A percentile compares a stretch with the other conserved stretches of the same genome.
Conservation (phyloP, 257 asterid species). For the Scutellaria barbata region DNA sequence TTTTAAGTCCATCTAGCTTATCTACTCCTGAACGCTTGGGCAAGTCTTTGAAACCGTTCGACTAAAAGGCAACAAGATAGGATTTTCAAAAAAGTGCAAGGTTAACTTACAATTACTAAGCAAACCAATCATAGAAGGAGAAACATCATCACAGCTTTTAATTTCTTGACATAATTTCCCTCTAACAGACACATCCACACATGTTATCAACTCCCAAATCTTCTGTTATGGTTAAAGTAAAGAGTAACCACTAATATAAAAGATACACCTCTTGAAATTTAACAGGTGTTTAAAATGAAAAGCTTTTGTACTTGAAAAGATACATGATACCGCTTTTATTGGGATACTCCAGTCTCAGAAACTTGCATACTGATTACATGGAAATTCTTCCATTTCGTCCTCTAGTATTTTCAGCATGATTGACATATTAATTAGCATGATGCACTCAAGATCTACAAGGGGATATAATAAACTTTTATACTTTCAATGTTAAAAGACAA, state of each 20-base stretch:
- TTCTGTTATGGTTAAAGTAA: too few relatives aligned
- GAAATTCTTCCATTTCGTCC: constrained; percentile 11
- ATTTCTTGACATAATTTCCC: not conserved
- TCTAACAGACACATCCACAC: not conserved
- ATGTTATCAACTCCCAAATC: constrained; percentile 15
- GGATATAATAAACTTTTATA: not conserved
- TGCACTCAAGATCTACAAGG: constrained; percentile 11
- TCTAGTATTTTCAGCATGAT: not conserved
- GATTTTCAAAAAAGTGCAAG: constrained; percentile 27
- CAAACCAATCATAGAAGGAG: constrained; percentile 1
- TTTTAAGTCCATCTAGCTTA: constrained; percentile 39
- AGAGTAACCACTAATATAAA: not conserved
- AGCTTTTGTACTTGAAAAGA: not conserved
- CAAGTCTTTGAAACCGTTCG: constrained; percentile 42
- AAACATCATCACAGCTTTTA: constrained; percentile 7
- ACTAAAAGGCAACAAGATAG: constrained; percentile 44
- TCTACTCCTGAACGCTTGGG: constrained; percentile 43
- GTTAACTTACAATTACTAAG: constrained; percentile 25
- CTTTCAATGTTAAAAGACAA: constrained; percentile 20
- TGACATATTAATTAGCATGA: not conserved
- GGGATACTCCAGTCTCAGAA: constrained; percentile 14
- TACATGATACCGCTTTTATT: not conserved
- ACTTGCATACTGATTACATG: constrained; percentile 3
- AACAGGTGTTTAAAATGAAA: not conserved
- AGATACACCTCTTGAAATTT: constrained; percentile 2